Percentiles rank a stretch among this genome's conserved stretches.
These are phyloP conservation scores for Suhomyces bribrorum DNA, from an alignment of 1,139 yeast genomes.

Conservation along the genomic window DNA sequence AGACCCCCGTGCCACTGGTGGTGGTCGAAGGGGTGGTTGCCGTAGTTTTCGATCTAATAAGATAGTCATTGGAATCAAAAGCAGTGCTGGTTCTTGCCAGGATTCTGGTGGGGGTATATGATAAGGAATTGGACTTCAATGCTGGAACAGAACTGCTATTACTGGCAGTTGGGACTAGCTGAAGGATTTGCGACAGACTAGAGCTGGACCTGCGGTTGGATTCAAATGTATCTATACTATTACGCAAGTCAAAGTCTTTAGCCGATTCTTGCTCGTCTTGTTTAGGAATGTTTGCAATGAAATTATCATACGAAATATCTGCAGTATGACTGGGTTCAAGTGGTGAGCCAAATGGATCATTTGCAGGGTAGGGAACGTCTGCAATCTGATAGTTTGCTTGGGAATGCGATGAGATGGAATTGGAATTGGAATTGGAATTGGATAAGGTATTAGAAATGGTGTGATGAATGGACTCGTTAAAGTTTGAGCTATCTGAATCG, in stretches of 20 bases:
- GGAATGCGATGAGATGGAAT: too few relatives aligned
- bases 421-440: conserved; percentile 1
- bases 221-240: conserved; percentile 8
- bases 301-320: conserved; percentile 5
- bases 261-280: conserved; percentile 1
- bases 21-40: conserved; percentile 7
- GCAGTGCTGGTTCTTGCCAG: conserved; percentile 8
- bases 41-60: conserved; percentile 13
- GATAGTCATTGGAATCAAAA: conserved; percentile 12
- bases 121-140: conserved; percentile 2
- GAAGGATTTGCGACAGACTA: conserved; percentile 11
- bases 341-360: conserved; percentile 14
- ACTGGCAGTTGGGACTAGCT: conserved; percentile 4
- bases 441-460: background rate
- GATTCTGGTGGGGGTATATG: conserved; percentile 12
- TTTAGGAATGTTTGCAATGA: conserved; percentile 3
- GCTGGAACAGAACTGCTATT: conserved; percentile 3
- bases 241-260: conserved; percentile 2
- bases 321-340: conserved; percentile 4
- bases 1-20: conserved; percentile 1
- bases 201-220: conserved; percentile 11
- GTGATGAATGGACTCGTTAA: background rate
- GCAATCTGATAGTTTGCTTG: background rate
- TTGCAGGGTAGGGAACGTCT: conserved; percentile 9
- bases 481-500: background rate